Percentiles rank a stretch among this genome's conserved stretches.
Conservation (phyloP, 305 asterid species). For the Andrographis paniculata region DNA sequence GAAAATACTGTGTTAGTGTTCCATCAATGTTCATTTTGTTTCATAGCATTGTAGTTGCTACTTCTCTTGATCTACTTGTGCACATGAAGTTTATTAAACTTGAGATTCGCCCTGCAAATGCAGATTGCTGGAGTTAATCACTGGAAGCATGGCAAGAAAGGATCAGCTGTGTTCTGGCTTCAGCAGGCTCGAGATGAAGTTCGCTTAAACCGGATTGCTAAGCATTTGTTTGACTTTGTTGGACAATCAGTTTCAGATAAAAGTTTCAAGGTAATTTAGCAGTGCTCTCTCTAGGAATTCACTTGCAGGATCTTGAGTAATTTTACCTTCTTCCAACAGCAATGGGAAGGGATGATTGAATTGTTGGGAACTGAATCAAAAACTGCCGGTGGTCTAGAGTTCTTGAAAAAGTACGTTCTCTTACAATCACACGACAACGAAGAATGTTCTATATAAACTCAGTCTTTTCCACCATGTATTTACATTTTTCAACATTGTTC, state of each 20-base stretch:
- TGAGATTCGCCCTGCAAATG: constrained; percentile 16
- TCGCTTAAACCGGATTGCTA: constrained; percentile 77
- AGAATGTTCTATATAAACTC: constrained; percentile 5
- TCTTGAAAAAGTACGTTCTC: constrained; percentile 62
- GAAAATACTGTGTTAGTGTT: constrained; percentile 8
- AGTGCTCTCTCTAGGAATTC: constrained; percentile 1
- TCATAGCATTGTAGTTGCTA: constrained; percentile 1
- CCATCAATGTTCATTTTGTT: constrained; percentile 10
- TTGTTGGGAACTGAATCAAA: constrained; percentile 71
- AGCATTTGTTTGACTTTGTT: constrained; percentile 71
- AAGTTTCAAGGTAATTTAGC: constrained; percentile 64
- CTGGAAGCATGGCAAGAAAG: constrained; percentile 97
- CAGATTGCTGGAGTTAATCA: constrained; percentile 87
- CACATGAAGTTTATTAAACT: constrained; percentile 16
- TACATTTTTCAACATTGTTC: constrained; percentile 13
- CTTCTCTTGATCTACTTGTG: constrained; percentile 10
- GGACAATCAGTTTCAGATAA: constrained; percentile 87
- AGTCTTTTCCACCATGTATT: constrained; percentile 4
- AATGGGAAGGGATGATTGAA: constrained; percentile 98
- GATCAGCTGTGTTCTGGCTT: constrained; percentile 92
- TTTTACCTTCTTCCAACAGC: constrained; percentile 37
- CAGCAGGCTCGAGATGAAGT: constrained; percentile 92
- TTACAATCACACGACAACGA: background rate
- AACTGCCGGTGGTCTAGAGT: constrained; percentile 86
- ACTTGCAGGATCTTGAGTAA: background rate